phyloP scores from a whole-genome alignment of 1,284 basidiomycete genomes.

The Ustilago crameri region DNA sequence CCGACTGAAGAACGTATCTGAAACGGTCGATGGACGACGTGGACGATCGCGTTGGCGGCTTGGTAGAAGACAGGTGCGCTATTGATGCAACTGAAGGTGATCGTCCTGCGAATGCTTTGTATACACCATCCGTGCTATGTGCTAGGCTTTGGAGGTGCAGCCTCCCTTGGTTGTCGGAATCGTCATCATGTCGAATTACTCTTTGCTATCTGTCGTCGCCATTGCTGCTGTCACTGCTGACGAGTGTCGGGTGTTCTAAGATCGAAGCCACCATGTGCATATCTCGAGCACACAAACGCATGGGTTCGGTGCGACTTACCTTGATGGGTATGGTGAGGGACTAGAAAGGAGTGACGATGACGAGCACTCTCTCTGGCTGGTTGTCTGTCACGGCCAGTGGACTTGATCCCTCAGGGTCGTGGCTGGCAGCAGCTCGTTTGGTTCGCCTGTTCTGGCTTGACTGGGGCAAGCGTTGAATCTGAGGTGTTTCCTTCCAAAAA shows the following conservation, averaged over 20 bases:
- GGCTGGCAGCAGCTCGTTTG: background rate
- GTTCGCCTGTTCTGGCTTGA: background rate
- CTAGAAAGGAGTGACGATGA: conserved; percentile 19
- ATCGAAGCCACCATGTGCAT: conserved; percentile 49
- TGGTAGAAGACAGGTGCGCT: too few relatives aligned
- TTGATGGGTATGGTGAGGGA: conserved; percentile 47
- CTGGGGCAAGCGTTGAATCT: background rate
- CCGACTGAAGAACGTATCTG: too few relatives aligned
- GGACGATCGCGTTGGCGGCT: too few relatives aligned
- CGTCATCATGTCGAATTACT: conserved; percentile 41
- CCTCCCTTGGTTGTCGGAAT: conserved; percentile 2
- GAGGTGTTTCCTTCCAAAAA: too few relatives aligned
- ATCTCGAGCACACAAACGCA: conserved; percentile 41
- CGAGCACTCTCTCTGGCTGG: background rate
- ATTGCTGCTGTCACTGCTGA: conserved; percentile 14
- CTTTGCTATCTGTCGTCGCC: conserved; percentile 20
- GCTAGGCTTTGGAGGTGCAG: background rate
- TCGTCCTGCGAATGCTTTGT: too few relatives aligned
- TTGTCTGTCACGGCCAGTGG: background rate
- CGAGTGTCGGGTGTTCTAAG: conserved; percentile 22
- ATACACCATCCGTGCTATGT: background rate
- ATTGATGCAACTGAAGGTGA: too few relatives aligned
- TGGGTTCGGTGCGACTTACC: conserved; percentile 50
- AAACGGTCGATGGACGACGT: too few relatives aligned
- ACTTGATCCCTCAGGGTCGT: background rate